Evolutionary conservation across 2,329 filamentous ascomycete genomes (phyloP), one percentile per base, ranked within the genome.

Genomic region (Trichoderma sp.): DNA sequence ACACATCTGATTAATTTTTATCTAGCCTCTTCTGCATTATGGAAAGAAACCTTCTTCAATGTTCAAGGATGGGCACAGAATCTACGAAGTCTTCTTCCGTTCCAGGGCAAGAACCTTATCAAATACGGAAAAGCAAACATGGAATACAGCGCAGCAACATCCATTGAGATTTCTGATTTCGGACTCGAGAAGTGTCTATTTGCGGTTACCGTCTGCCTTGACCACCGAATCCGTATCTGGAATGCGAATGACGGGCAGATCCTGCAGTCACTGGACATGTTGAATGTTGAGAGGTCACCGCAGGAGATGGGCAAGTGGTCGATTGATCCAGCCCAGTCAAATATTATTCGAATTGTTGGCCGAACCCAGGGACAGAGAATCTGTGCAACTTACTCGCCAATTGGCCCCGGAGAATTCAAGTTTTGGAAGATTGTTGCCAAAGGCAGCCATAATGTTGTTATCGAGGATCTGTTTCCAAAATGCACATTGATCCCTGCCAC

Each of bases 181-280:
- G 86, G 85, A 4, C 77, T 86, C 24, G 81, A 85, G 10, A 79
- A 83, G 61, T 80, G 80, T 6, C 80, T 84, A 1, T 90, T 88
- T 72, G 83, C 87, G 2, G 92, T 97, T 74, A 94, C 94, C 0
- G 88, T 97, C 60, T 96, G 92, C 72, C 83, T 99, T 70, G 94
- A 99, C 74, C 94, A 99, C 77, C 91, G 89, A 13, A 82, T 99
- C 77, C 90, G 94, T 75, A 89, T 96, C 49, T 98, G 96, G 95
- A 96, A 97, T 76, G 84, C 95, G 37, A 84, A 88, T n/a, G 92
- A 88, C 49, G 94, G 94, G 58, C 92, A 90, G 76, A 87, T 96
- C 67, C 87, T 92, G 5, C 88, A 89, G 68, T 90, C 91, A 6
- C 89, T 89, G 73, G 95, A 99, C 79, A 84, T 99, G 37, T 80